A percentile compares a stretch with the other conserved stretches of the same genome.
These are phyloP conservation scores for Mrakia gelida DNA, from an alignment of 768 basidiomycete species.

Conservation along the genomic window DNA sequence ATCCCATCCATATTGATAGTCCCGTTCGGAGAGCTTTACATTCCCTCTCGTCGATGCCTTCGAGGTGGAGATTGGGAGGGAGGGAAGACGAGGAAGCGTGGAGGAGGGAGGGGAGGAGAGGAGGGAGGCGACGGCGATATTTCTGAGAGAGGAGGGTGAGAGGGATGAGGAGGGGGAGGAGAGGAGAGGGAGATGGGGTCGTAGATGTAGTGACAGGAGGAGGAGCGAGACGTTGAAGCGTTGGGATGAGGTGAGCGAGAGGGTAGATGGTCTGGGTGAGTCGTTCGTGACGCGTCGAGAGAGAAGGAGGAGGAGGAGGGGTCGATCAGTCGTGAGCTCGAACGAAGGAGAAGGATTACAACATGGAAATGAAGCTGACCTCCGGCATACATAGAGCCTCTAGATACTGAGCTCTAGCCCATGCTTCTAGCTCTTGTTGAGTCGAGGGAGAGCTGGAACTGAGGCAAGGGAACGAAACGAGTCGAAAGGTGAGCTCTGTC, in stretches of 20 bases:
- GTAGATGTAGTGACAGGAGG: background rate
- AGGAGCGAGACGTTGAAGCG: slow-evolving; percentile 5
- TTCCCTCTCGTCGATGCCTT: slow-evolving; percentile 2
- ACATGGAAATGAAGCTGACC: background rate
- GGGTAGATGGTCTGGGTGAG: slow-evolving; percentile 12
- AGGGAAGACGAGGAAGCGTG: background rate
- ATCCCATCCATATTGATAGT: slow-evolving; percentile 6
- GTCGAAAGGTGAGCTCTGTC: background rate
- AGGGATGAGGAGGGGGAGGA: background rate
- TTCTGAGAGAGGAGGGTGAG: background rate
- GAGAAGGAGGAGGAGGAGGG: background rate
- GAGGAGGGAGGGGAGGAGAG: slow-evolving; percentile 15
- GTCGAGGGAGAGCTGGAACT: slow-evolving; percentile 6
- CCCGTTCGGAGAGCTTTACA: slow-evolving; percentile 11
- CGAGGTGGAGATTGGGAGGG: background rate
- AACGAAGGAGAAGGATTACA: background rate
- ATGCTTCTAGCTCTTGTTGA: background rate
- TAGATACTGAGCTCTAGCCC: slow-evolving; percentile 12
- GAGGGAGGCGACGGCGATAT: slow-evolving; percentile 9
- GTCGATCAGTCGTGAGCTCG: too few relatives aligned
- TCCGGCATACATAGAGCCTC: slow-evolving; percentile 22
- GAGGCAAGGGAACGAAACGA: too few relatives aligned
- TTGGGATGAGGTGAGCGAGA: slow-evolving; percentile 1
- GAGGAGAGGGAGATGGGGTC: background rate
- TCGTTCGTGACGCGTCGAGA: too few relatives aligned